phyloP scores from a whole-genome alignment of 2,329 filamentous ascomycete genomes.

The Orbilia oligospora region DNA sequence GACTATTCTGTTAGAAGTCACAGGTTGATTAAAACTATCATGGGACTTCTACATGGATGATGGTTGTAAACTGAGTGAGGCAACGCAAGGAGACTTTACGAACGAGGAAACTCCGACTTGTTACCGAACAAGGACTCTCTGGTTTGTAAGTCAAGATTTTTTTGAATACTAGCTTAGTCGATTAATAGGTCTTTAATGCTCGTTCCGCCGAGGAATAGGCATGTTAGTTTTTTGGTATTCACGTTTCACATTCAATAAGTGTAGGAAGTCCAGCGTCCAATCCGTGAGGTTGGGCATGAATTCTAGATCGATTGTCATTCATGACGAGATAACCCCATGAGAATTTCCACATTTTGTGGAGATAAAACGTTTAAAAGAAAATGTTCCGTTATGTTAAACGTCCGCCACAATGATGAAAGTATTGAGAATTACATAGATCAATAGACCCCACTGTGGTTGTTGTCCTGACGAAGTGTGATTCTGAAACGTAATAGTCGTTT shows the following conservation, averaged over 20 bases:
- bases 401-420: slow-evolving; percentile 6
- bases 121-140: neutral
- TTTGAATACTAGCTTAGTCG: neutral
- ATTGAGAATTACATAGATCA: neutral
- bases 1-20: slow-evolving; percentile 10
- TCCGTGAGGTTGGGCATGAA: neutral
- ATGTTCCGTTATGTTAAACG: neutral
- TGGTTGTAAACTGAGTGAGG: slow-evolving; percentile 6
- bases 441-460: neutral
- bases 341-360: neutral
- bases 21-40: slow-evolving; percentile 43
- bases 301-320: neutral
- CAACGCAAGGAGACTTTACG: slow-evolving; percentile 1
- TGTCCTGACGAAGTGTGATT: slow-evolving; percentile 28
- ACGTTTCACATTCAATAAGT: slow-evolving; percentile 36
- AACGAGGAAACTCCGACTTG: slow-evolving; percentile 6
- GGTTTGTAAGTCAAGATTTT: neutral
- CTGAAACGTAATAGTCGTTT: slow-evolving; percentile 47
- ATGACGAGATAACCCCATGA: neutral
- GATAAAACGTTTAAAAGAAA: neutral
- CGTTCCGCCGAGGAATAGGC: slow-evolving; percentile 1
- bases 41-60: slow-evolving; percentile 37
- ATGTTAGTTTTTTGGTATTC: slow-evolving; percentile 29
- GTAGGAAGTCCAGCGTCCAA: neutral
- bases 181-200: slow-evolving; percentile 4